Evolutionary conservation across 1,139 yeast genomes (phyloP).

Genomic region (Debaryomycetaceae sp.): DNA sequence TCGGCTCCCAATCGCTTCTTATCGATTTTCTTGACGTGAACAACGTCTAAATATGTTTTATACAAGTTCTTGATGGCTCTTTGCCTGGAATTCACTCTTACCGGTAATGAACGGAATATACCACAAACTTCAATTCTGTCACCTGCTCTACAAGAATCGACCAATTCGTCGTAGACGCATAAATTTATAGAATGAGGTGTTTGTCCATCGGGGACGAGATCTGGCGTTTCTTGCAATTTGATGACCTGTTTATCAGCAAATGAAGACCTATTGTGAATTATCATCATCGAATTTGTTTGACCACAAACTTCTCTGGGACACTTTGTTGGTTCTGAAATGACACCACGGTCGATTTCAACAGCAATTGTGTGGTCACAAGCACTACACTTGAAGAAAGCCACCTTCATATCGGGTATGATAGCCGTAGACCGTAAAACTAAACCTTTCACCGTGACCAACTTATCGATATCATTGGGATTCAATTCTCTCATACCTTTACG

Average conservation of each 20-base stretch:
- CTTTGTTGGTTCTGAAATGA: slow-evolving; percentile 85
- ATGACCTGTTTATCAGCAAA: slow-evolving; percentile 95
- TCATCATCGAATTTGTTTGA: slow-evolving; percentile 83
- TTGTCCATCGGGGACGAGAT: slow-evolving; percentile 97
- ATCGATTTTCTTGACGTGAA: slow-evolving; percentile 85
- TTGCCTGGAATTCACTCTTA: slow-evolving; percentile 80
- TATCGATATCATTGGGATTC: slow-evolving; percentile 94
- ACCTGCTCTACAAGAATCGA: slow-evolving; percentile 94
- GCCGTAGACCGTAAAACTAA: slow-evolving; percentile 85
- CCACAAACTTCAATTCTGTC: slow-evolving; percentile 96
- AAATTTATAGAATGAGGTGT: slow-evolving; percentile 95
- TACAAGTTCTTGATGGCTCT: slow-evolving; percentile 79
- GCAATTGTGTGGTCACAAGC: slow-evolving; percentile 93
- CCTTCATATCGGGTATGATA: slow-evolving; percentile 96
- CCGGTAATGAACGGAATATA: slow-evolving; percentile 89
- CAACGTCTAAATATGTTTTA: slow-evolving; percentile 92
- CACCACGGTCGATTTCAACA: slow-evolving; percentile 92
- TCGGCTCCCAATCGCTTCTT: slow-evolving; percentile 80
- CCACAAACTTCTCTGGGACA: slow-evolving; percentile 90
- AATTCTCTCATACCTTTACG: slow-evolving; percentile 88
- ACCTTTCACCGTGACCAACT: slow-evolving; percentile 87
- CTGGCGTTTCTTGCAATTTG: slow-evolving; percentile 95
- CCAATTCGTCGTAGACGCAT: slow-evolving; percentile 94
- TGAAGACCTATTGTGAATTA: slow-evolving; percentile 86
- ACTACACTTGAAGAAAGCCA: slow-evolving; percentile 91